Conservation (phyloP, 1,284 basidiomycete species). For the Microbotryum silenes-acaulis region DNA sequence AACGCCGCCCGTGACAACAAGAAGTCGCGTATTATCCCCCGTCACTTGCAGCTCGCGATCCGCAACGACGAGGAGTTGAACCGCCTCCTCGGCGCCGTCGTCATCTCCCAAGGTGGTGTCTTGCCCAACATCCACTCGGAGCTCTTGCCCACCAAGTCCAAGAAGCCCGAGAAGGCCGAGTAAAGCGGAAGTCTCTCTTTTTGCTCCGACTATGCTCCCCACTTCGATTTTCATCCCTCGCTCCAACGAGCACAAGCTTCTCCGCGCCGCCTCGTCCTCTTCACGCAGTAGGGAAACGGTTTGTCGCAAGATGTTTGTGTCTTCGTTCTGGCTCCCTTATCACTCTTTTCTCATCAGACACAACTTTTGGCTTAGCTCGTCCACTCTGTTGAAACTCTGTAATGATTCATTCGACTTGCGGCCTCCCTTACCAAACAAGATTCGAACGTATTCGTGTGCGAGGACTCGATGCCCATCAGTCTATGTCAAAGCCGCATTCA, state of each 20-base stretch:
- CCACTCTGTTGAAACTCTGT: no score
- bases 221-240: no score
- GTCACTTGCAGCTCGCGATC: slow-evolving; percentile 83
- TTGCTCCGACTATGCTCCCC: no score
- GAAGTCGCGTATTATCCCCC: slow-evolving; percentile 84
- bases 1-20: slow-evolving; percentile 66
- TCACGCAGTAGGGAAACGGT: no score
- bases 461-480: not conserved
- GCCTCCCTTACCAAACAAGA: not conserved
- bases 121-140: slow-evolving; percentile 62
- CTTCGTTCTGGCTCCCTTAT: no score
- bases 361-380: no score
- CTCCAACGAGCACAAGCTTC: no score
- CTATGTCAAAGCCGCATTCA: not conserved
- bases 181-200: no score
- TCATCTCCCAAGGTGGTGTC: slow-evolving; percentile 87
- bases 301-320: no score
- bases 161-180: not conserved
- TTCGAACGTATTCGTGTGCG: not conserved
- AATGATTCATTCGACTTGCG: no score
- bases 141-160: slow-evolving; percentile 60
- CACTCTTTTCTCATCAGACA: no score
- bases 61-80: slow-evolving; percentile 46
- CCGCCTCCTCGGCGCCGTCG: slow-evolving; percentile 70
- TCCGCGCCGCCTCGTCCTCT: no score